Base-by-base conservation (phyloP, 805 yeast genomes). In the Huiozyma naganishii region DNA sequence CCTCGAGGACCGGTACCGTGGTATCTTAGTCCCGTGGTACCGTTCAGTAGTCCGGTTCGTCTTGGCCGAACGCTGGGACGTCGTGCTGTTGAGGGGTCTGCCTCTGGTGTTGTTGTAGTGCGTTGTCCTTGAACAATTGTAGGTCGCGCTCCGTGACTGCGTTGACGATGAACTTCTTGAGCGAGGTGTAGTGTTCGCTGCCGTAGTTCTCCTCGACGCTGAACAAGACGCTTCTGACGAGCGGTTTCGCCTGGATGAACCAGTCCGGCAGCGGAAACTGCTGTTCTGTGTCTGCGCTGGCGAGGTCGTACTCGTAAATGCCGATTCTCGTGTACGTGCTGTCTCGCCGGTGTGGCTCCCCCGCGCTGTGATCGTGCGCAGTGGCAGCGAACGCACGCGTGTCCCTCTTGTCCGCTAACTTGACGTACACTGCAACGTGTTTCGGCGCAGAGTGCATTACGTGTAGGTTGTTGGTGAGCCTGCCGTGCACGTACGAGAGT, bases 391-490 rank as follows among this genome's bases (percentile, higher is more conserved):
- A 42, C 10, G 37, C 41, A 7, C 41, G 38, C 4, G 30, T 35
- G 17, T 48, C 50, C 13, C 38, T 47, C 32, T 42, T 41, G 9
- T 46, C 44, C 23, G 32, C 45, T 28, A 61, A 46, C 23, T 52
- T 52, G 8, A 64, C 57, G 49, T 57, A 68, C 1, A 69, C 46
- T 3, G 67, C 53, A 1, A 66, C 51, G 5, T 41, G 45, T 36
- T 57, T 61, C 4, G 74, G 74, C 7, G 70, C 67, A 6, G 72
- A 64, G 32, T 64, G 62, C 54, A 68, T 54, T 27, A 65, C 45
- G 29, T 65, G 67, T 17, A 64, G 47, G 42, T 64, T 64, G 48
- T 65, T 64, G n/a, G 56, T 50, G 29, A 62, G 62, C 32, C 68
- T 52, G 7, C 65, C 64, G 47, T 70, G 72, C 2, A 53, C 13